These are phyloP conservation scores for Pseudoneurospora amorphoporcata DNA, from an alignment of 495 filamentous ascomycete genomes.

Conservation along the genomic window DNA sequence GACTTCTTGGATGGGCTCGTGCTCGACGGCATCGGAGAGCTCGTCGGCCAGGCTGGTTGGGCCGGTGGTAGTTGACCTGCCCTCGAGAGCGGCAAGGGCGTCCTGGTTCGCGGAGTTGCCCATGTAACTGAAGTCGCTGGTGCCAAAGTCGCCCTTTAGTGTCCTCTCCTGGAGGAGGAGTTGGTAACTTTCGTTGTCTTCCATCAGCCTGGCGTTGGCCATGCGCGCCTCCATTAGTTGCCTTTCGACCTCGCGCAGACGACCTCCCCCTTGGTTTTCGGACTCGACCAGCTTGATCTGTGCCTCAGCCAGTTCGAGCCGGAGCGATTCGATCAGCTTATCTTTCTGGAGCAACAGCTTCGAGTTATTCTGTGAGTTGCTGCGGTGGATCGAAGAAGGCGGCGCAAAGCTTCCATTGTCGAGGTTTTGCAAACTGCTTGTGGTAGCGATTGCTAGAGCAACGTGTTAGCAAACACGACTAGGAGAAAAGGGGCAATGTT, in stretches of 20 bases:
- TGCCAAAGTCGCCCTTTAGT: conserved; percentile 83
- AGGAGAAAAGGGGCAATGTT: not conserved
- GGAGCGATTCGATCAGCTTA: conserved; percentile 83
- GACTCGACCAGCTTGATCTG: conserved; percentile 94
- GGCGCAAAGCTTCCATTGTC: conserved; percentile 76
- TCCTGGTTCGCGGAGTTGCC: conserved; percentile 41
- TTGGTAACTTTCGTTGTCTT: conserved; percentile 97
- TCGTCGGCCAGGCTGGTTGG: conserved; percentile 74
- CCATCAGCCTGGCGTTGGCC: conserved; percentile 90
- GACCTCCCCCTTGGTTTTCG: conserved; percentile 80
- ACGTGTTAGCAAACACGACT: conserved; percentile 1
- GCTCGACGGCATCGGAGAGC: conserved; percentile 51
- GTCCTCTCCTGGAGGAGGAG: conserved; percentile 87
- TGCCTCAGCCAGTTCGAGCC: conserved; percentile 83
- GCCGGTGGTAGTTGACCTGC: conserved; percentile 33
- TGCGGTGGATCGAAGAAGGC: conserved; percentile 67
- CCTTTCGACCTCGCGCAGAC: conserved; percentile 77
- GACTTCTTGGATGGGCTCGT: conserved; percentile 40
- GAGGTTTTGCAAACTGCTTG: conserved; percentile 41
- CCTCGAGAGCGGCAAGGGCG: conserved; percentile 46
- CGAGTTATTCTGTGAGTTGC: conserved; percentile 74
- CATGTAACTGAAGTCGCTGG: conserved; percentile 69
- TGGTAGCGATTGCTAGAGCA: conserved; percentile 30
- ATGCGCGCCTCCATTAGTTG: conserved; percentile 81
- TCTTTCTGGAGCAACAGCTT: conserved; percentile 89